Evolutionary conservation across 2,329 filamentous ascomycete species (phyloP), one percentile per base, ranked within the genome.

Genomic region (Fusarium humuli): DNA sequence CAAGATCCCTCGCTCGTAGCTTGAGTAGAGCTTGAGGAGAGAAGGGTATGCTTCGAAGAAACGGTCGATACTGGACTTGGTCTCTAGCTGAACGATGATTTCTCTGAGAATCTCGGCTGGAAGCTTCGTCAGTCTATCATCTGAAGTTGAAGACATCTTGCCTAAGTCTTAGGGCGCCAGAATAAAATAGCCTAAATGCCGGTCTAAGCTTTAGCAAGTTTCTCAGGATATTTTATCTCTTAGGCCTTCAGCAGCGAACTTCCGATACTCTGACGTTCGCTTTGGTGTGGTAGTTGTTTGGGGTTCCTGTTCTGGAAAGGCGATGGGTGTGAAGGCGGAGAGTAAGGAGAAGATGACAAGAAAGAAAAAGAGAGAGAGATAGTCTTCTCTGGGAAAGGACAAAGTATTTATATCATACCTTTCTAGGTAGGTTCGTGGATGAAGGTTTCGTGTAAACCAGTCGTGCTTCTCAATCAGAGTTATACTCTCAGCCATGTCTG

Each of bases 311-410:
- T 18, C 32, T 37, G 5, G 16, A 37, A 18, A 37, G 32, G 32
- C 16, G 32, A 37, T 37, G 32, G 16, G 9, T 37, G 16, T 18
- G 32, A 37, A 37, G 32, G 16, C 1, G 32, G 9, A 11, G 32
- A 37, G 32, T 11, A 34, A 37, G 16, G 1, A 1, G 6, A 37
- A 18, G 16, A 0, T 37, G 16, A 1, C 0, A 18, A 37, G 32
- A 18, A 16, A 34, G 9, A 32, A 13, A 32, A 14, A 30, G 12
- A 30, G 14, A 16, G 7, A 32, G 14, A 16, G 4, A 8, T 14
- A 16, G 2, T 32, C 1, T 32, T 32, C 5, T 4, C 30, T 34
- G 32, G 32, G 16, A 1, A 0, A 37, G 32, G 1, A 37, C 16
- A 5, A 18, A 37, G 32, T 18, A 37, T 37, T 37, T 37, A 18